A percentile compares a stretch with the other conserved stretches of the same genome.
phyloP scores from a whole-genome alignment of 805 yeast genomes.

The Peterozyma toletana region DNA sequence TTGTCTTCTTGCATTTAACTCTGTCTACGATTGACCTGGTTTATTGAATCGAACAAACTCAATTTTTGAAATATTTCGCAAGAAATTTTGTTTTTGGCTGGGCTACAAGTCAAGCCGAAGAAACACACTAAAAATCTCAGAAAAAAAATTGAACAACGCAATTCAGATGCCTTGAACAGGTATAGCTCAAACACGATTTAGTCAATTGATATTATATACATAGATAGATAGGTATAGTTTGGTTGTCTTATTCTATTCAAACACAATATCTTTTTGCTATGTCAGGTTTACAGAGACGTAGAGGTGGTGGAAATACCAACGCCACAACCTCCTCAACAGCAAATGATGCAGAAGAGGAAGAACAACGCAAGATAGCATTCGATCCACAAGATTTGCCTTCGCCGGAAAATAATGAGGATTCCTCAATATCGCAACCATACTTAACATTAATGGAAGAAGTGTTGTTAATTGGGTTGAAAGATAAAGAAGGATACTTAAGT shows the following conservation, averaged over 20 bases:
- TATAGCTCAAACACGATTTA: too few species aligned
- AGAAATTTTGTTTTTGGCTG: too few species aligned
- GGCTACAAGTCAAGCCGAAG: too few species aligned
- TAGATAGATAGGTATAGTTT: too few species aligned
- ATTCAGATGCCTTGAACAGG: too few species aligned
- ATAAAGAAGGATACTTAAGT: conserved; percentile 91
- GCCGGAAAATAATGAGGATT: conserved; percentile 11
- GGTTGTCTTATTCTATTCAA: too few species aligned
- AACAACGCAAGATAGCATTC: conserved; percentile 59
- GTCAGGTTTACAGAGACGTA: conserved; percentile 71
- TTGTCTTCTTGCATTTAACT: too few species aligned
- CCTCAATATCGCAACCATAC: conserved; percentile 38
- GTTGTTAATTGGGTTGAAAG: conserved; percentile 84
- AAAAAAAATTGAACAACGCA: too few species aligned
- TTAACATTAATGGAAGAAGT: conserved; percentile 97
- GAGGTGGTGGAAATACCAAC: conserved; percentile 39
- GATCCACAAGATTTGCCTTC: conserved; percentile 65
- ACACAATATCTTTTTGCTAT: conserved; percentile 11
- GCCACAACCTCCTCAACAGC: conserved; percentile 8
- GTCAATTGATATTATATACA: too few species aligned
- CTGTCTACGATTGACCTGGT: too few species aligned
- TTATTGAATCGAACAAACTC: too few species aligned
- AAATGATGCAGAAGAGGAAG: conserved; percentile 1
- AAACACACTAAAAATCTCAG: too few species aligned
- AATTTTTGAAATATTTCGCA: background rate